phyloP scores from a whole-genome alignment of 1,284 basidiomycete species.

The Cryptococcus maquisensis region DNA sequence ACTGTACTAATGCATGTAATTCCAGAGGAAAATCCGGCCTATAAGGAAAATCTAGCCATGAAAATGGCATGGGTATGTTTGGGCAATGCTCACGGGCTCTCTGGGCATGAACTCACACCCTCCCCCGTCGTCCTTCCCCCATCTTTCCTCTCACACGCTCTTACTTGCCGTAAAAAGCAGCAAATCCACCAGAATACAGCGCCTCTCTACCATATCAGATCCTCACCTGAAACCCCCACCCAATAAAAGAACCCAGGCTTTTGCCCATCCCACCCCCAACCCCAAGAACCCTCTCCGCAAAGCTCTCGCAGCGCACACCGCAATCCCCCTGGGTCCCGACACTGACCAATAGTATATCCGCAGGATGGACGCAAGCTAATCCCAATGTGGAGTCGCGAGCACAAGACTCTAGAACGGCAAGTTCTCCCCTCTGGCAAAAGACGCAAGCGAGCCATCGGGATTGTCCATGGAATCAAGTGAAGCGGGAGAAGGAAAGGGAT shows the following conservation, averaged over 20 bases:
- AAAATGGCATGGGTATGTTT: neutral
- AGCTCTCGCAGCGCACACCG: neutral
- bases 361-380: neutral
- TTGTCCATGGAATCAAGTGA: neutral
- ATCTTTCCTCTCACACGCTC: neutral
- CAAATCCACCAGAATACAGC: too few species aligned
- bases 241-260: neutral
- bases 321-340: neutral
- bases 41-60: neutral
- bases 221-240: neutral
- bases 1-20: neutral
- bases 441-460: neutral
- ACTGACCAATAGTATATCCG: neutral
- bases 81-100: constrained; percentile 7
- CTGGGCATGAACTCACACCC: constrained; percentile 6
- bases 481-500: neutral
- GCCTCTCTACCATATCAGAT: neutral
- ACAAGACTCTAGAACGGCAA: constrained; percentile 24
- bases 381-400: constrained; percentile 32
- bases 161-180: neutral
- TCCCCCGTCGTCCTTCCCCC: constrained; percentile 5
- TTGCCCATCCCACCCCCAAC: neutral
- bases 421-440: constrained; percentile 21
- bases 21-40: too few species aligned
- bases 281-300: neutral